These are phyloP conservation scores for Fusarium succisae DNA, from an alignment of 2,329 filamentous ascomycete genomes.

Conservation along the genomic window DNA sequence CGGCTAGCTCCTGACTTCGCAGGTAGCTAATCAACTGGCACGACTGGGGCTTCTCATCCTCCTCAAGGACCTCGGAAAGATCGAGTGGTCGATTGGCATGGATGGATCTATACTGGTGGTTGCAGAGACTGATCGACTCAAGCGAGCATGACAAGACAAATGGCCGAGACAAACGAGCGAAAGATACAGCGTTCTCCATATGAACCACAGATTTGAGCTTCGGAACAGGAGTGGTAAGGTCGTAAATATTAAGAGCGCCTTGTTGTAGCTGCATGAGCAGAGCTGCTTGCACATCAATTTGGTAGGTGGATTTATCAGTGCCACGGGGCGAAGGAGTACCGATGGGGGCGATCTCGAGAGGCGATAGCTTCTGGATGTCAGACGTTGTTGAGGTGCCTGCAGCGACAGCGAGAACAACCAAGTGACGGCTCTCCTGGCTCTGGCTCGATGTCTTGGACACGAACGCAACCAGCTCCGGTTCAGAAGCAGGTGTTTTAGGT, in stretches of 20 bases:
- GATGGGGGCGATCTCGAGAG: constrained; percentile 53
- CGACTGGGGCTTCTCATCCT: constrained; percentile 47
- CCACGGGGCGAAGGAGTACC: constrained; percentile 35
- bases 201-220: constrained; percentile 65
- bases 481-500: constrained; percentile 56
- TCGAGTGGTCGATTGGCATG: constrained; percentile 61
- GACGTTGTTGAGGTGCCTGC: constrained; percentile 36
- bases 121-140: constrained; percentile 69
- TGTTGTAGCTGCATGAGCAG: constrained; percentile 68
- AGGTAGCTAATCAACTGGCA: constrained; percentile 69
- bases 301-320: constrained; percentile 51
- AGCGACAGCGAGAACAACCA: constrained; percentile 48
- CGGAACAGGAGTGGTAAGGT: constrained; percentile 70
- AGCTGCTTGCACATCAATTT: constrained; percentile 71
- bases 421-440: constrained; percentile 44
- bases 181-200: constrained; percentile 65
- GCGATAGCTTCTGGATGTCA: constrained; percentile 49
- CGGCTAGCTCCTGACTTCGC: constrained; percentile 70
- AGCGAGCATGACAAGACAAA: constrained; percentile 70
- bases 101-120: constrained; percentile 73
- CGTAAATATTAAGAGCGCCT: constrained; percentile 67
- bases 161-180: constrained; percentile 72
- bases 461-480: constrained; percentile 64
- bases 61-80: constrained; percentile 51
- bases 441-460: constrained; percentile 53